A percentile compares a stretch with the other conserved stretches of the same genome.
Conservation (phyloP, 2,329 filamentous ascomycete genomes). For the Stemphylium lycopersici region DNA sequence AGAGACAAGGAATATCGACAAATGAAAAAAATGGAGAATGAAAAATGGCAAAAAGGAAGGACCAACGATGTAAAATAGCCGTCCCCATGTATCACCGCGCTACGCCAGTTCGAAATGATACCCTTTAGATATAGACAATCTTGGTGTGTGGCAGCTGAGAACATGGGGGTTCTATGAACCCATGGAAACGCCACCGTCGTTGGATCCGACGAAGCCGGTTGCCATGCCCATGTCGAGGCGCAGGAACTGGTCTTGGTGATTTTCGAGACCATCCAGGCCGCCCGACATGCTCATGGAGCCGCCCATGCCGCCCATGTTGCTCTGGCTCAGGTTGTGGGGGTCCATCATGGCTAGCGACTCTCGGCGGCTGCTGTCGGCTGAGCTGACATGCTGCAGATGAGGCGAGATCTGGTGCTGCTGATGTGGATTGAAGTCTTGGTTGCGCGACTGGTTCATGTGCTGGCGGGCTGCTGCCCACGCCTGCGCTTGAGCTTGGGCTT, state of each 20-base stretch:
- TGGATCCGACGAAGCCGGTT: constrained; percentile 36
- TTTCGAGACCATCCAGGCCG: constrained; percentile 45
- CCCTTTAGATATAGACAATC: constrained; percentile 5
- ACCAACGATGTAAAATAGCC: constrained; percentile 3
- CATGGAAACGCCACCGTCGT: constrained; percentile 29
- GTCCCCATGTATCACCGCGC: constrained; percentile 3
- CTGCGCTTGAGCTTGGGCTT: constrained; percentile 34
- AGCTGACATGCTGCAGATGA: constrained; percentile 37
- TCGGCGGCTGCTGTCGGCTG: constrained; percentile 40
- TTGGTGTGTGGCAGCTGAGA: constrained; percentile 1
- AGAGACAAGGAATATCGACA: constrained; percentile 7
- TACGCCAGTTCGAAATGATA: constrained; percentile 12
- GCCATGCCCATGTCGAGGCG: constrained; percentile 41
- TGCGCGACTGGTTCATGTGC: constrained; percentile 47
- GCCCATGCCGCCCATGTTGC: constrained; percentile 17
- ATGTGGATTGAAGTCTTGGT: constrained; percentile 39
- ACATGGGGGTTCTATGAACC: constrained; percentile 10
- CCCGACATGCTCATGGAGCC: constrained; percentile 29
- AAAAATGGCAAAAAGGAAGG: not conserved
- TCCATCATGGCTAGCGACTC: constrained; percentile 41
- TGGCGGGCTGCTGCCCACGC: constrained; percentile 44
- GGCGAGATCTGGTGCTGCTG: constrained; percentile 38
- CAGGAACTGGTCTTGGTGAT: constrained; percentile 41
- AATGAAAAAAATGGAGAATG: not conserved
- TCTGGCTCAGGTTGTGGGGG: constrained; percentile 29